A percentile compares a stretch with the other conserved stretches of the same genome.
phyloP scores from a whole-genome alignment of 2,329 filamentous ascomycete species.

The Calonectria pseudoturangicola region DNA sequence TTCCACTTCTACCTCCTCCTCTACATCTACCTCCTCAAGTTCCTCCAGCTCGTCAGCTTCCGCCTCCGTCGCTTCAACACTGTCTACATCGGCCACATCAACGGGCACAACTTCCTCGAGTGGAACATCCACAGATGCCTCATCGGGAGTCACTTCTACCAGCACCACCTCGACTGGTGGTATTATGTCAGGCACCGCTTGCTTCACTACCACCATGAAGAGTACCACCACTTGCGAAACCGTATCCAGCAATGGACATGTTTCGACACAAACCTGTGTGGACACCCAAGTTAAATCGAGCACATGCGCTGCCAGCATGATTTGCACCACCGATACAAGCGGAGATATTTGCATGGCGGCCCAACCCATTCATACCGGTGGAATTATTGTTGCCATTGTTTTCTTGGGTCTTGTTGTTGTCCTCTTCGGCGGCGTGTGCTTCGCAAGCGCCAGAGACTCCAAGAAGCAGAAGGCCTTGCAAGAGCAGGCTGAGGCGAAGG shows the following conservation, averaged over 20 bases:
- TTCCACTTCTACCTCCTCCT: background rate
- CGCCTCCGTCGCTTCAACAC: background rate
- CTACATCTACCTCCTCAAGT: background rate
- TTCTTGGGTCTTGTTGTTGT: background rate
- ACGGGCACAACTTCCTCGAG: slow-evolving; percentile 9
- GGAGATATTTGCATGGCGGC: slow-evolving; percentile 17
- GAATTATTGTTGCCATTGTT: slow-evolving; percentile 11
- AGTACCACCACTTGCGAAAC: slow-evolving; percentile 4
- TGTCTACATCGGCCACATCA: background rate
- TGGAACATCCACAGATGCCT: slow-evolving; percentile 4
- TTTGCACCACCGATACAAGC: slow-evolving; percentile 9
- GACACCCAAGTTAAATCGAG: background rate
- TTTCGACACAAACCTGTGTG: slow-evolving; percentile 4
- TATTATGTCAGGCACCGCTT: background rate
- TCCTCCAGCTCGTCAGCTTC: slow-evolving; percentile 3
- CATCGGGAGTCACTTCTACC: background rate
- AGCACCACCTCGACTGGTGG: background rate
- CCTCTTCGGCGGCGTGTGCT: background rate
- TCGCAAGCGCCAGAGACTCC: slow-evolving; percentile 1
- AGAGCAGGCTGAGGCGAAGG: slow-evolving; percentile 14
- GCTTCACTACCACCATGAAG: slow-evolving; percentile 16
- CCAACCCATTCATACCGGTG: background rate
- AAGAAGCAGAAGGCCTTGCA: slow-evolving; percentile 19
- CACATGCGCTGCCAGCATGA: slow-evolving; percentile 16
- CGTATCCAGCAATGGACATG: slow-evolving; percentile 3